These are phyloP conservation scores for Suillus decipiens DNA, from an alignment of 768 basidiomycete species.

Conservation along the genomic window DNA sequence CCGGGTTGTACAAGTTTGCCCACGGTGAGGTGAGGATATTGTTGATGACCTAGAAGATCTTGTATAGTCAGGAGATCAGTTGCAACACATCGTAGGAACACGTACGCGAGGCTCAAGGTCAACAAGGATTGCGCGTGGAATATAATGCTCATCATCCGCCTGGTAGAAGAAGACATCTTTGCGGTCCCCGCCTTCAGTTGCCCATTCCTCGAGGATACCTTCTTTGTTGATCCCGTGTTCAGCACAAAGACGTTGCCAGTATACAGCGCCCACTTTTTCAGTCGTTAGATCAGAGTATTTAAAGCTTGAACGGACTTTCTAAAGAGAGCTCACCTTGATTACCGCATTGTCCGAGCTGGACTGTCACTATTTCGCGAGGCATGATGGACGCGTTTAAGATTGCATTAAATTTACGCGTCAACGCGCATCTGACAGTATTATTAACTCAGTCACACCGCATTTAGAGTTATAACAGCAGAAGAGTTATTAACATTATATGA, in stretches of 20 bases:
- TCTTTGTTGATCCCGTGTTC: constrained; percentile 98
- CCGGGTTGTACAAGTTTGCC: constrained; percentile 91
- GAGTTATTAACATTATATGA: constrained; percentile 21
- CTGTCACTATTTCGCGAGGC: constrained; percentile 84
- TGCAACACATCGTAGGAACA: constrained; percentile 17
- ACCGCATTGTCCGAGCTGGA: constrained; percentile 89
- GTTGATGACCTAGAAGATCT: constrained; percentile 79
- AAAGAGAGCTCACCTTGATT: constrained; percentile 71
- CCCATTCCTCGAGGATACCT: constrained; percentile 97
- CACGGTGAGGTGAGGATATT: constrained; percentile 88
- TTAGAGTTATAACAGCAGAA: constrained; percentile 13
- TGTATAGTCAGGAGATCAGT: not conserved
- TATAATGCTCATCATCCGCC: constrained; percentile 99
- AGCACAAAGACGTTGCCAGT: constrained; percentile 97
- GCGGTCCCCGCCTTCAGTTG: constrained; percentile 91
- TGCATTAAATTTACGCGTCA: constrained; percentile 14
- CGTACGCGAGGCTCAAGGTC: constrained; percentile 94
- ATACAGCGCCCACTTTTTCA: constrained; percentile 87
- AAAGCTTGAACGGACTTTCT: constrained; percentile 12
- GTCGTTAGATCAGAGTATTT: constrained; percentile 11
- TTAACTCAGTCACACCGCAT: not conserved
- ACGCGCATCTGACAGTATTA: not conserved
- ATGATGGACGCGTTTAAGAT: constrained; percentile 39
- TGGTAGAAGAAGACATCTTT: constrained; percentile 99
- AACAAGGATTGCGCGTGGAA: constrained; percentile 93